Evolutionary conservation across 495 filamentous ascomycete species (phyloP).

Genomic region (Sporormia fimetaria): DNA sequence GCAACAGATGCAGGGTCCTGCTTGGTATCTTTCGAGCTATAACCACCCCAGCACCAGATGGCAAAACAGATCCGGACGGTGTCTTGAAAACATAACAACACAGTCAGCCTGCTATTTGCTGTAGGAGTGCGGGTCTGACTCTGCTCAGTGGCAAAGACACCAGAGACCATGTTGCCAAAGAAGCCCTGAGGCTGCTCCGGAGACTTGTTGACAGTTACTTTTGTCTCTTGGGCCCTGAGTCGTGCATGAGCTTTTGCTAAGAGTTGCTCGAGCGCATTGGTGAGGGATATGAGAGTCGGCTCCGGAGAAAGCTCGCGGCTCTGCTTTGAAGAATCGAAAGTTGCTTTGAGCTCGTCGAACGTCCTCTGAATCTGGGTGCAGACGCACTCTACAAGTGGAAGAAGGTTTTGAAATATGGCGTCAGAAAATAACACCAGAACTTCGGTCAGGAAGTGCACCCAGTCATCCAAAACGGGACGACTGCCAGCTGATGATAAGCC

Average conservation of each 20-base stretch:
- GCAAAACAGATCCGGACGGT: slow-evolving; percentile 80
- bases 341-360: slow-evolving; percentile 50
- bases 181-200: slow-evolving; percentile 83
- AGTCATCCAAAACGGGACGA: slow-evolving; percentile 72
- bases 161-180: slow-evolving; percentile 94
- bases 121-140: slow-evolving; percentile 61
- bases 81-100: slow-evolving; percentile 93
- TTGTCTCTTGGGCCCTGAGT: slow-evolving; percentile 63
- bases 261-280: slow-evolving; percentile 83
- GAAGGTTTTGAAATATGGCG: slow-evolving; percentile 76
- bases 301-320: slow-evolving; percentile 42
- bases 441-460: slow-evolving; percentile 77
- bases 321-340: slow-evolving; percentile 38
- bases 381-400: slow-evolving; percentile 82
- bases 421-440: slow-evolving; percentile 72
- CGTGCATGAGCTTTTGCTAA: slow-evolving; percentile 80
- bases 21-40: slow-evolving; percentile 41
- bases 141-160: slow-evolving; percentile 72
- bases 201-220: slow-evolving; percentile 53
- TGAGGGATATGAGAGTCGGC: slow-evolving; percentile 58
- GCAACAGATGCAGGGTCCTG: slow-evolving; percentile 62
- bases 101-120: slow-evolving; percentile 88
- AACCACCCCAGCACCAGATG: slow-evolving; percentile 88
- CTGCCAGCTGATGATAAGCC: slow-evolving; percentile 69
- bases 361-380: slow-evolving; percentile 60